A percentile compares a stretch with the other conserved stretches of the same genome.
Evolutionary conservation across 2,329 filamentous ascomycete genomes (phyloP).

Genomic region (Scedosporium boydii): DNA sequence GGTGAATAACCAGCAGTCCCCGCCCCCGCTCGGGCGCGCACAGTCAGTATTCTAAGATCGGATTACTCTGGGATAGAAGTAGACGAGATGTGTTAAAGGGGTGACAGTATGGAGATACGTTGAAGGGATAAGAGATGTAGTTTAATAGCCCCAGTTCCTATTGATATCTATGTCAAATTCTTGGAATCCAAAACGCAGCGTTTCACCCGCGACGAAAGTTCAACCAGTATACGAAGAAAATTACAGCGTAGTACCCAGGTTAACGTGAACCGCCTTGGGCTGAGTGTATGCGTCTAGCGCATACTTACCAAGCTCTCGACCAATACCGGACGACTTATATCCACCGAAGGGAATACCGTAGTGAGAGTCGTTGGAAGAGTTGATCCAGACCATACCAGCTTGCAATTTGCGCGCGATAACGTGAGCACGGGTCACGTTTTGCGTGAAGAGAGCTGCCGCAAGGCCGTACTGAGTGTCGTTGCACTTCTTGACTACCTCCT

Average conservation of each 20-base stretch:
- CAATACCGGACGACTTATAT: conserved; percentile 12
- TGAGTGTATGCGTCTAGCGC: conserved; percentile 9
- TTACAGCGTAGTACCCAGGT: background rate
- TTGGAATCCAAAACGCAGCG: too few relatives aligned
- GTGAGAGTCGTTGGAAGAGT: conserved; percentile 10
- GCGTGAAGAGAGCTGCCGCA: conserved; percentile 7
- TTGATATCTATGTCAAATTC: too few relatives aligned
- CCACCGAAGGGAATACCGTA: conserved; percentile 10
- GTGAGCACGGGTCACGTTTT: conserved; percentile 4
- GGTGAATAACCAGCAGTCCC: too few relatives aligned
- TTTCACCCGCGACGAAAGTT: too few relatives aligned
- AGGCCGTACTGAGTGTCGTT: conserved; percentile 39
- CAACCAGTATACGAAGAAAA: too few relatives aligned
- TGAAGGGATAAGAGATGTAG: too few relatives aligned
- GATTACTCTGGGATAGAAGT: too few relatives aligned
- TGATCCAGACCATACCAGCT: conserved; percentile 6
- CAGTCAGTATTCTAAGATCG: too few relatives aligned
- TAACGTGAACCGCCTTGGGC: conserved; percentile 8
- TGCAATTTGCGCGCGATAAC: conserved; percentile 5
- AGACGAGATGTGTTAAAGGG: too few relatives aligned
- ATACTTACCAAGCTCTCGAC: conserved; percentile 9
- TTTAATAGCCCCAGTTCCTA: too few relatives aligned
- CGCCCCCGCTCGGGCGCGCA: too few relatives aligned
- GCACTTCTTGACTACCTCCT: conserved; percentile 33
- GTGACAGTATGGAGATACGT: too few relatives aligned